Conservation (phyloP, 768 basidiomycete species). For the Termitomyces sp. region DNA sequence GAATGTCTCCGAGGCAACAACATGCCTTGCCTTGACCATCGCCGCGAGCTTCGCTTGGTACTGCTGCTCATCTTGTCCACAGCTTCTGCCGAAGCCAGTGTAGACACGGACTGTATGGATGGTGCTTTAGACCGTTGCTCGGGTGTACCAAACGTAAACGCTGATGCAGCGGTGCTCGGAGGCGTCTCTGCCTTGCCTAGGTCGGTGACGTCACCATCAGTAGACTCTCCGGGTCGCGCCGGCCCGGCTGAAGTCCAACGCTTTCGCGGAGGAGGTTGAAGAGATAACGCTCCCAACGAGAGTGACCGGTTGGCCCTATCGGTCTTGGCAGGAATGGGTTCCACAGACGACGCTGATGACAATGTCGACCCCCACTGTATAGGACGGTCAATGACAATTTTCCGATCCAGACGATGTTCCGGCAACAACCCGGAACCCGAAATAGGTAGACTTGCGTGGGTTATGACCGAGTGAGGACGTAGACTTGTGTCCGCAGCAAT, state of each 20-base stretch:
- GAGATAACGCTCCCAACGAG: conserved; percentile 31
- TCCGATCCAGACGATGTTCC: conserved; percentile 35
- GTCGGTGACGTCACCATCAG: conserved; percentile 10
- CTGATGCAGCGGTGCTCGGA: conserved; percentile 20
- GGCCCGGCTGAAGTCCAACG: conserved; percentile 38
- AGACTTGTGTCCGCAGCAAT: conserved; percentile 29
- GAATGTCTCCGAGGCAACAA: conserved; percentile 46
- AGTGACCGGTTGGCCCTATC: conserved; percentile 29
- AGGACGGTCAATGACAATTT: conserved; percentile 19
- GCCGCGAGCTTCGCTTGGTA: conserved; percentile 28
- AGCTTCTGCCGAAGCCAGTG: conserved; percentile 37
- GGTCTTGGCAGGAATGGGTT: conserved; percentile 1
- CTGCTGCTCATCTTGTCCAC: conserved; percentile 36
- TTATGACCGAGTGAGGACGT: conserved; percentile 19
- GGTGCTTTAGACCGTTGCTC: conserved; percentile 36
- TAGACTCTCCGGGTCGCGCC: conserved; percentile 11
- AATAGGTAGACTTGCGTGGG: conserved; percentile 31
- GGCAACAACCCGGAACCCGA: conserved; percentile 22
- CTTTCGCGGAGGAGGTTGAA: conserved; percentile 50
- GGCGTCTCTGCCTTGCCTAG: conserved; percentile 19
- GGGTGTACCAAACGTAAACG: conserved; percentile 33
- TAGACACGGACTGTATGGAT: conserved; percentile 44
- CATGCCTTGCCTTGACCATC: conserved; percentile 54
- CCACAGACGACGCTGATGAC: conserved; percentile 15
- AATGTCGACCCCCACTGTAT: conserved; percentile 19